These are phyloP conservation scores for Drechslera avenae DNA, from an alignment of 2,329 filamentous ascomycete genomes.

Conservation along the genomic window DNA sequence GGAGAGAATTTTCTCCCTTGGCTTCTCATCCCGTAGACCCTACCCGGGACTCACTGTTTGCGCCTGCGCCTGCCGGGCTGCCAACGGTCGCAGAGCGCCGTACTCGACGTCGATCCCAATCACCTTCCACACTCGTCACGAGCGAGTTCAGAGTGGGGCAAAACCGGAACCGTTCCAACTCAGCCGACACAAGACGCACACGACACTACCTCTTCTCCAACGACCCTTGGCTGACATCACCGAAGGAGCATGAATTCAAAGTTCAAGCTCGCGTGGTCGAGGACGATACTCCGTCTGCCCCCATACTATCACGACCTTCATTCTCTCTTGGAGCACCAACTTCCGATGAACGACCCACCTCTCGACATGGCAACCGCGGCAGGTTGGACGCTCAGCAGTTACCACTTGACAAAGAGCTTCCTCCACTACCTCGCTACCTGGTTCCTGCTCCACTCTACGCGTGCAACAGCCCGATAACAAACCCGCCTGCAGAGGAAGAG, in stretches of 20 bases:
- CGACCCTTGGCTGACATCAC: conserved; percentile 37
- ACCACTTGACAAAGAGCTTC: conserved; percentile 37
- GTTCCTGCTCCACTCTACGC: conserved; percentile 39
- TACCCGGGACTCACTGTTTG: conserved; percentile 18
- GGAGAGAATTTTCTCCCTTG: conserved; percentile 38
- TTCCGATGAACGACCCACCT: conserved; percentile 32
- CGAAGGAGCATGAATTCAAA: conserved; percentile 24
- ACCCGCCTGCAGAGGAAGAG: conserved; percentile 1
- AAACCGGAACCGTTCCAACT: conserved; percentile 37
- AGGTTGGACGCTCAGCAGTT: conserved; percentile 21
- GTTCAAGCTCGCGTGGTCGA: conserved; percentile 16
- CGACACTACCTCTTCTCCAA: conserved; percentile 34
- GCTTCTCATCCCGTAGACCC: conserved; percentile 41
- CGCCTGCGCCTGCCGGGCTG: conserved; percentile 14
- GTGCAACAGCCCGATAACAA: conserved; percentile 18
- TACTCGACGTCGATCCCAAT: conserved; percentile 30
- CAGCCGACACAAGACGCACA: conserved; percentile 34
- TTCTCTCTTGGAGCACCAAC: conserved; percentile 20
- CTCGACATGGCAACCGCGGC: conserved; percentile 31
- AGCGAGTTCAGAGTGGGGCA: conserved; percentile 23
- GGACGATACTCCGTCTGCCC: conserved; percentile 23
- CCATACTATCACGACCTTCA: conserved; percentile 28
- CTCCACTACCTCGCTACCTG: conserved; percentile 38
- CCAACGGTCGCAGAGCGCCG: conserved; percentile 11
- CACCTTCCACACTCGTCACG: conserved; percentile 20